These are phyloP conservation scores for Podospora appendiculata DNA, from an alignment of 495 filamentous ascomycete genomes.

Conservation along the genomic window DNA sequence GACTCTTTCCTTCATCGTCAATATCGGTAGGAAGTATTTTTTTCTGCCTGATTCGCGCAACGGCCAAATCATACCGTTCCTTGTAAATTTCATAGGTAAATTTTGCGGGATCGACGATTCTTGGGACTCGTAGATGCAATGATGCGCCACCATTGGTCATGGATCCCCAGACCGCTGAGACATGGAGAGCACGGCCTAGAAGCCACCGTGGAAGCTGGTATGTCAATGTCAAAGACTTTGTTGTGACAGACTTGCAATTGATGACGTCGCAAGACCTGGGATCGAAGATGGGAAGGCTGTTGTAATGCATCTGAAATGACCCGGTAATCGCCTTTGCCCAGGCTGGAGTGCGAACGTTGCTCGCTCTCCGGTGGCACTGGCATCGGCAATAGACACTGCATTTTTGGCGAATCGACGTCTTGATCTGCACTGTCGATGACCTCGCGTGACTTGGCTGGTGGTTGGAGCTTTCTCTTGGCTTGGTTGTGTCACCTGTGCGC, in stretches of 20 bases:
- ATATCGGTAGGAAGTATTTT: too few relatives aligned
- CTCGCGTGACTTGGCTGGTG: background rate
- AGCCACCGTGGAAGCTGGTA: slow-evolving; percentile 1
- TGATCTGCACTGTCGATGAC: background rate
- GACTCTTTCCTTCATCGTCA: too few relatives aligned
- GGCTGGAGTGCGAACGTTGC: background rate
- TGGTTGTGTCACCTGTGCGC: background rate
- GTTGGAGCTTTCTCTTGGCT: too few relatives aligned
- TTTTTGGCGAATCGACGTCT: background rate
- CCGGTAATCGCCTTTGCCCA: background rate
- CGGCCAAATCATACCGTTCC: too few relatives aligned
- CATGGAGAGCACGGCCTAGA: background rate
- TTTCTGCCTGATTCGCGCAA: too few relatives aligned
- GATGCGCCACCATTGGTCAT: slow-evolving; percentile 1
- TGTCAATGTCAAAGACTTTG: background rate
- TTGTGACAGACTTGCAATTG: background rate
- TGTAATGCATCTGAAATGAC: background rate
- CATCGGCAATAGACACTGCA: background rate
- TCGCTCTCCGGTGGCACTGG: background rate
- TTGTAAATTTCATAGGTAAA: too few relatives aligned
- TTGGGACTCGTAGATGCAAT: slow-evolving; percentile 2
- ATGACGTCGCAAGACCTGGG: background rate
- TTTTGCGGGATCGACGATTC: background rate
- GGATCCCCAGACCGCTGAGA: background rate
- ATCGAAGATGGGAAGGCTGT: background rate